A percentile compares a stretch with the other conserved stretches of the same genome.
Evolutionary conservation across 1,284 basidiomycete genomes (phyloP).

Genomic region (Somion occarium): DNA sequence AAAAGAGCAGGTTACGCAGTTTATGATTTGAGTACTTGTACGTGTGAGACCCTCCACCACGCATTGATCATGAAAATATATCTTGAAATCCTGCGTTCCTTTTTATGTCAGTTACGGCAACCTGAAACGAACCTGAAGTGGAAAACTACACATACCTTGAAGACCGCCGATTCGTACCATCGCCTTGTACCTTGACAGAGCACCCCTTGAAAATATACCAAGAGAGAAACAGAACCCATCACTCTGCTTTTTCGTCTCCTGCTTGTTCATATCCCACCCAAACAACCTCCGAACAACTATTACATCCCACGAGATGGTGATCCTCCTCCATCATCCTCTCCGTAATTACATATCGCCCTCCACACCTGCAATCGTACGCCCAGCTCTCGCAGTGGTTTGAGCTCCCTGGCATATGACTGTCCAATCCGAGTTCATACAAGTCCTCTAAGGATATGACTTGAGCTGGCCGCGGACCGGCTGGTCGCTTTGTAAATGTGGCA

Average conservation of each 20-base stretch:
- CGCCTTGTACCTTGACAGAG: too few species aligned
- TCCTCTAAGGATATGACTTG: constrained; percentile 75
- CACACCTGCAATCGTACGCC: constrained; percentile 65
- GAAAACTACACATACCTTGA: too few species aligned
- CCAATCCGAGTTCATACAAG: constrained; percentile 40
- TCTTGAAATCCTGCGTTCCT: too few species aligned
- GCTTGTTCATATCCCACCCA: constrained; percentile 77
- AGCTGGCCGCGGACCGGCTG: constrained; percentile 55
- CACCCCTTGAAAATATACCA: background rate
- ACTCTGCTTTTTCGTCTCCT: constrained; percentile 24
- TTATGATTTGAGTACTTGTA: too few species aligned
- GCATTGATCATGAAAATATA: too few species aligned
- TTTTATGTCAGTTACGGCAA: too few species aligned
- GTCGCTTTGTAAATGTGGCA: constrained; percentile 13
- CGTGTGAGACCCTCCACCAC: too few species aligned
- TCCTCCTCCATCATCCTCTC: constrained; percentile 58
- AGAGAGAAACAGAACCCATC: background rate
- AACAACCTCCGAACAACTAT: constrained; percentile 69
- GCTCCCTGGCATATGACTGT: constrained; percentile 9
- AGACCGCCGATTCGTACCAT: too few species aligned
- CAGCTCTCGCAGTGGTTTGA: constrained; percentile 32
- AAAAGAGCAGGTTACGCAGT: too few species aligned
- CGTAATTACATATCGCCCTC: constrained; percentile 54
- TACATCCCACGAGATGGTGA: constrained; percentile 63
- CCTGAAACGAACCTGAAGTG: too few species aligned